Evolutionary conservation across 163 green algal genomes (phyloP), one percentile per base, ranked within the genome.

Genomic region (Smithsoniella earleae): DNA sequence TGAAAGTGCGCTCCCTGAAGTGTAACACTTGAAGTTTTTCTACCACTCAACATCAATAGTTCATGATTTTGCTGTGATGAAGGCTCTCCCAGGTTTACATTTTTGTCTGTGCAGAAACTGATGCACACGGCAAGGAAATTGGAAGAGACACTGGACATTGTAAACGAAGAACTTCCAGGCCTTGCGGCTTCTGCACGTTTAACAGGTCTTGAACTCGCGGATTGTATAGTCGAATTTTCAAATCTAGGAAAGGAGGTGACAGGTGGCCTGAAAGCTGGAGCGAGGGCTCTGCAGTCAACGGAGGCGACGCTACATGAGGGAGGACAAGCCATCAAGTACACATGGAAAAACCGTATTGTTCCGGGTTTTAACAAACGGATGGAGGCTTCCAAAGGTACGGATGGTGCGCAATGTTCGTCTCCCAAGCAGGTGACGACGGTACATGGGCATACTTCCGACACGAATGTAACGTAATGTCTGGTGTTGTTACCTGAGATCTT

Each of bases 211-310:
- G 58, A 69, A 69, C 18, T 69, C 18, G 58, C 58, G 43, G 58
- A 69, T 13, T 69, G 58, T 31, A 69, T 69, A 5, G 27, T 69
- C 22, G 58, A 69, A 34, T 69, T 69, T 69, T 36, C 58, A 25
- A 16, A 36, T 40, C 58, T 69, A 4, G 58, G 58, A 30, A 5
- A 36, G 25, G 58, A 69, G 31, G 58, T 69, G 10, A 43, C 58
- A 43, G 58, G 58, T 3, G 58, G 58, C 31, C 16, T 69, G 18
- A 1, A 36, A 34, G 58, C 58, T 10, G 58, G n/a, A 0, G 58
- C 27, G 6, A 30, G 58, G 8, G 25, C 58, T 45, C 20, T 69
- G 58, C 31, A 69, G 58, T 30, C 58, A 33, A 69, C 58, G 43
- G 58, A 69, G 43, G 58, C 58, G 27, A 45, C 58, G 22, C 43